Base-by-base conservation (phyloP, 345 rosid species). In the Eucalyptus coolabah region DNA sequence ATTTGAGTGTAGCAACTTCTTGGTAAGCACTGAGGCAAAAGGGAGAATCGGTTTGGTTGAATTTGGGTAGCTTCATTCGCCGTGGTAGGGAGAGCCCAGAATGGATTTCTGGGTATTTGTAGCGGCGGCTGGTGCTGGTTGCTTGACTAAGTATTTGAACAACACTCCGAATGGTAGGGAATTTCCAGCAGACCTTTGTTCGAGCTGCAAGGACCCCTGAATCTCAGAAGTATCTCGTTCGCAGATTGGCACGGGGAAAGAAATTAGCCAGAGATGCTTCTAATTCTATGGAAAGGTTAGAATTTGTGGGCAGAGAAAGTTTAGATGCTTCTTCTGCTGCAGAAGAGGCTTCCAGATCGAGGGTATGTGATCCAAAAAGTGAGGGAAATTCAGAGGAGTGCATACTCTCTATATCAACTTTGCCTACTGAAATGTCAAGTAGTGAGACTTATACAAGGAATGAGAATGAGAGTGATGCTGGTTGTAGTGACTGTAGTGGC, bases 91-190 rank as follows among this genome's bases (percentile, higher is more conserved):
- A 23, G 23, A 40, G 88, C 88, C 37, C 17, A 86, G 90, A 82
- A 97, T 96, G 99, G 99, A 95, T 89, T 89, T 92, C n/a, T 96
- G 95, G 98, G 90, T 94, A 87, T 91, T 96, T 88, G 96, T 93
- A 87, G 98, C 95, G 3, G 96, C 96, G 4, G 98, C 99, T 59
- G 97, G 97, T n/a, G 95, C 96, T 37, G 97, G 97, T 88, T 95
- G 93, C 88, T 45, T 96, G 89, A 91, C 96, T 42, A 96, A 94
- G 90, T 92, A 93, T 89, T 91, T 94, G 94, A 90, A 93, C 77
- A 95, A 91, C 90, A 56, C 89, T 90, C 91, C 93, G 3, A 93
- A 90, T 89, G 91, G 77, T 86, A 90, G 88, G 88, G 88, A 89
- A 91, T 92, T 34, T 93, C 80, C 51, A 88, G 90, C 47, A 11